These are phyloP conservation scores for Talaromyces trachyspermus DNA, from an alignment of 495 filamentous ascomycete species.

Conservation along the genomic window DNA sequence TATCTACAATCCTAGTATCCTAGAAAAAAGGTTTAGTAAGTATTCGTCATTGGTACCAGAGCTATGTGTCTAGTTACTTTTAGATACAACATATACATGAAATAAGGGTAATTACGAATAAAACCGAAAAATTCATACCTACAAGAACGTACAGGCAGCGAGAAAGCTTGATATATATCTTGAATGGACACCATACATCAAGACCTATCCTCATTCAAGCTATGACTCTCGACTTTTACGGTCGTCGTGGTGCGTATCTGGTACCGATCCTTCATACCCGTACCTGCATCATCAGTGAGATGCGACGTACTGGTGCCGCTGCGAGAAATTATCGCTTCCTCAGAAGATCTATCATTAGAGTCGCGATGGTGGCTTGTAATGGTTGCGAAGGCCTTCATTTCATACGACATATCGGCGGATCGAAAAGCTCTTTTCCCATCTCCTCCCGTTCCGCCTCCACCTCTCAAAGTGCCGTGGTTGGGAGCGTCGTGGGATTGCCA, in stretches of 20 bases:
- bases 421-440: not conserved
- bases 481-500: not conserved
- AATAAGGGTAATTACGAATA: slow-evolving; percentile 4
- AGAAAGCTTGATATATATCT: no score
- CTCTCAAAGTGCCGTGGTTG: not conserved
- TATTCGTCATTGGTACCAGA: no score
- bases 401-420: not conserved
- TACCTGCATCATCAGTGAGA: not conserved
- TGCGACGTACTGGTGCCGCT: not conserved
- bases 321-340: not conserved
- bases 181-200: no score
- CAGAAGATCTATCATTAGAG: not conserved
- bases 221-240: slow-evolving; percentile 8
- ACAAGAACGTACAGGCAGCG: no score
- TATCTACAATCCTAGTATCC: no score
- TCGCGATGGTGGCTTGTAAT: not conserved
- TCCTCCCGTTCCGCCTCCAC: not conserved
- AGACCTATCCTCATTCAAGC: not conserved
- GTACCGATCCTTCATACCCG: not conserved
- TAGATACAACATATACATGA: slow-evolving; percentile 12
- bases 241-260: slow-evolving; percentile 8
- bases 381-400: not conserved
- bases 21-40: no score
- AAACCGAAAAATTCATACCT: no score
- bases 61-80: no score